Conservation (phyloP, 2,329 filamentous ascomycete genomes). For the Pezicula rhizophila region DNA sequence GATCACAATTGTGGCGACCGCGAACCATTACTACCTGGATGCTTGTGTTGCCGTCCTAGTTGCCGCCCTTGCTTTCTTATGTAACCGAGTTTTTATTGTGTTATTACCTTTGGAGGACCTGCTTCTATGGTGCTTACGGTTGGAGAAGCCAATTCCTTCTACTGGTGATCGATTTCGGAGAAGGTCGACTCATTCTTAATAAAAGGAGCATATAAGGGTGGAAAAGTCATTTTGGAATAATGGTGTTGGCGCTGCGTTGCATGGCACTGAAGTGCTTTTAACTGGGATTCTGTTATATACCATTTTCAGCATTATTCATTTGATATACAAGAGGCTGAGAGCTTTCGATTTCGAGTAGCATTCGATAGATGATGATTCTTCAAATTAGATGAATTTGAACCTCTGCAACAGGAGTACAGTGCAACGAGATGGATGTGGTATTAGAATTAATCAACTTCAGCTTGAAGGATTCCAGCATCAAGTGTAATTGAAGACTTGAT, state of each 20-base stretch:
- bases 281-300: neutral
- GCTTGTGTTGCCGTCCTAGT: constrained; percentile 41
- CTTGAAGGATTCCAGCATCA: too few species aligned
- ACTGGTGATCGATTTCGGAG: constrained; percentile 32
- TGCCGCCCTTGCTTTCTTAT: constrained; percentile 37
- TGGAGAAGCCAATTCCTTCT: constrained; percentile 44
- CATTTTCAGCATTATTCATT: neutral
- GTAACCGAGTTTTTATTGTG: constrained; percentile 42
- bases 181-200: neutral
- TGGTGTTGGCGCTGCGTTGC: neutral
- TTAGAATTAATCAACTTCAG: too few species aligned
- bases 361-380: neutral
- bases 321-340: neutral
- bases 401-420: too few species aligned
- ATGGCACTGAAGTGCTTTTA: neutral
- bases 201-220: neutral
- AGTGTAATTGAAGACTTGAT: too few species aligned
- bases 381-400: neutral
- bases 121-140: constrained; percentile 38
- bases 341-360: neutral
- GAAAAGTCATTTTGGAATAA: neutral
- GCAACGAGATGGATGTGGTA: too few species aligned
- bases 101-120: constrained; percentile 44
- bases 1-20: constrained; percentile 45
- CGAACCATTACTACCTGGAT: constrained; percentile 50